Conservation (phyloP, 768 basidiomycete genomes). For the Harrya chromipes region DNA sequence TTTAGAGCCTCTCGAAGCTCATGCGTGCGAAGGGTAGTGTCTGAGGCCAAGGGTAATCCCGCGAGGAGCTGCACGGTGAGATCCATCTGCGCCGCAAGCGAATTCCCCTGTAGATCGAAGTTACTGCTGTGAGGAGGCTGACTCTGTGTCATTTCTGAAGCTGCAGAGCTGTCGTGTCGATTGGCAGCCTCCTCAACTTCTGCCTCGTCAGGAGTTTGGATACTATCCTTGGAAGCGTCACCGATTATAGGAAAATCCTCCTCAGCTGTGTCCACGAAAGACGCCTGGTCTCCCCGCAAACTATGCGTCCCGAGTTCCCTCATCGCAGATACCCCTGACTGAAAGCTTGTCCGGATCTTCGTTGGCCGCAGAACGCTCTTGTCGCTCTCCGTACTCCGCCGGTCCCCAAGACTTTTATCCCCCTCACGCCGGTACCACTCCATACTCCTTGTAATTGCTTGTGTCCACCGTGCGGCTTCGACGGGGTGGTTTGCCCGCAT, state of each 20-base stretch:
- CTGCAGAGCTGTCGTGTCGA: conserved; percentile 45
- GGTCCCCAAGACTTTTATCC: conserved; percentile 26
- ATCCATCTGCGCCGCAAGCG: conserved; percentile 73
- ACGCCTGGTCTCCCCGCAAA: conserved; percentile 23
- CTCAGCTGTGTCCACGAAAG: conserved; percentile 22
- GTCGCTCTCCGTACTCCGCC: conserved; percentile 50
- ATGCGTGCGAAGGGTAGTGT: conserved; percentile 25
- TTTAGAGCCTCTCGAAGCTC: conserved; percentile 51
- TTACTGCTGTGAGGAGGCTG: conserved; percentile 54
- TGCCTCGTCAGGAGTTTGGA: conserved; percentile 28
- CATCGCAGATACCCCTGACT: conserved; percentile 24
- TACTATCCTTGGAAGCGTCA: conserved; percentile 15
- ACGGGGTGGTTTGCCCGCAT: conserved; percentile 84
- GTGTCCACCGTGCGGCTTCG: conserved; percentile 86
- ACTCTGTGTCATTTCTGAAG: conserved; percentile 38
- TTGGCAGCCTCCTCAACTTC: conserved; percentile 31
- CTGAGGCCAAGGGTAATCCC: conserved; percentile 37
- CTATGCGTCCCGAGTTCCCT: conserved; percentile 25
- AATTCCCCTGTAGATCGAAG: conserved; percentile 69
- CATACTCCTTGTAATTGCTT: conserved; percentile 69
- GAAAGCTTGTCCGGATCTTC: conserved; percentile 30
- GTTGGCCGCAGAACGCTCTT: conserved; percentile 34
- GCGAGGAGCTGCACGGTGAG: conserved; percentile 64
- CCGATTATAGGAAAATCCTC: conserved; percentile 8
- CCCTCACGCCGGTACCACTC: conserved; percentile 59